phyloP scores from a whole-genome alignment of 106 monocot species.

The Cymbidium sinense region DNA sequence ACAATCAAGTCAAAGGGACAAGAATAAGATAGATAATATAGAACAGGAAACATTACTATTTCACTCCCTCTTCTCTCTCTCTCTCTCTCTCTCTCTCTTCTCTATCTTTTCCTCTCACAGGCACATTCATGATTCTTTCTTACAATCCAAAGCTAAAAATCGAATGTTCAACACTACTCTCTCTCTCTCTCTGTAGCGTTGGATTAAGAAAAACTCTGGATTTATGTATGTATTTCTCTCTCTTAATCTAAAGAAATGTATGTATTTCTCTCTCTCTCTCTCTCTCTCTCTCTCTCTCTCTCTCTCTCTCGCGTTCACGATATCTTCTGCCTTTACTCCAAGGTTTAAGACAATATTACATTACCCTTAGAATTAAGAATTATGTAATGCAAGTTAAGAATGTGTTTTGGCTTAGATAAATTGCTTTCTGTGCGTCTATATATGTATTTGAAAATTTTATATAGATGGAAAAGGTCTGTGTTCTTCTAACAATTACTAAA shows the following conservation, averaged over 20 bases:
- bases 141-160: neutral
- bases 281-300: too few species aligned
- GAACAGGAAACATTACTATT: neutral
- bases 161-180: too few species aligned
- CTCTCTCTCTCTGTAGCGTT: too few species aligned
- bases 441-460: too few species aligned
- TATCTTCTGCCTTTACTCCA: neutral
- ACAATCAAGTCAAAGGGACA: neutral
- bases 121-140: neutral
- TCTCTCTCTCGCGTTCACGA: neutral
- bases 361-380: neutral
- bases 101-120: neutral
- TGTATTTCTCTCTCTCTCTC: too few species aligned
- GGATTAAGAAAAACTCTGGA: too few species aligned
- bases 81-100: neutral
- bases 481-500: too few species aligned
- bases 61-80: neutral
- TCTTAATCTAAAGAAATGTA: too few species aligned
- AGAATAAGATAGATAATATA: neutral
- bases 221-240: too few species aligned
- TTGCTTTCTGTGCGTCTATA: too few species aligned
- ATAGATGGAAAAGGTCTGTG: too few species aligned
- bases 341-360: neutral
- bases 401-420: too few species aligned
- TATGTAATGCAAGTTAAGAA: neutral